Evolutionary conservation across 768 basidiomycete species (phyloP), one percentile per base, ranked within the genome.

Genomic region (Calocera cornea): DNA sequence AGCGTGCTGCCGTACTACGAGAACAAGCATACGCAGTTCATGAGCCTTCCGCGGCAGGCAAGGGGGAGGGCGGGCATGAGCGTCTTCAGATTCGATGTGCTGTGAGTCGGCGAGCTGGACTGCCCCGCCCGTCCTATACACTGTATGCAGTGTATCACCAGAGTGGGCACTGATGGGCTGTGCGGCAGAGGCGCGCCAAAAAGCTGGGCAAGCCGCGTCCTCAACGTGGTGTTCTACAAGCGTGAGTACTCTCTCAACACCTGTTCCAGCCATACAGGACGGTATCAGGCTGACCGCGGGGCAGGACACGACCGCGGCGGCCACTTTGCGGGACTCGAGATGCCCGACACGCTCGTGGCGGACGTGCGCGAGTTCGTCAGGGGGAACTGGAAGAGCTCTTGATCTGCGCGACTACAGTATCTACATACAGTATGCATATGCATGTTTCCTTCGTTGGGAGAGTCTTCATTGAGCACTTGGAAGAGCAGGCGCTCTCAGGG

Each of bases 1-100:
- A 67, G 70, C 19, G 70, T 69, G 16, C 33, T 72, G 68, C 69
- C 71, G 22, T 72, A 72, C 66, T 66, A 69, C 64, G 66, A 72
- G 41, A 68, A 40, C 24, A 33, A 41, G 19, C 24, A 29, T 19
- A 29, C 65, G 34, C 44, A 49, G 34, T 16, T 5, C 50, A 47
- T 66, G 19, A 50, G 66, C 16, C 50, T 70, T 47, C 47, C 47
- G 14, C 38, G n/a, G 8, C 44, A 68, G n/a, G 49, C n/a, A 22
- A 34, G 34, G 19, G 49, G 34, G 7, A 70, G 67, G 70, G 65
- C 68, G 36, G 47, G 65, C 2, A 38, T 64, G 22, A 69, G 70
- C 31, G 33, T 54, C n/a, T 66, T 71, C 1, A 65, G 67, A 17
- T 70, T 63, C 47, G 68, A 69, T 8, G 44, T 66, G 19, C 69